phyloP scores from a whole-genome alignment of 441 rosid genomes.

The Capsella rubella region DNA sequence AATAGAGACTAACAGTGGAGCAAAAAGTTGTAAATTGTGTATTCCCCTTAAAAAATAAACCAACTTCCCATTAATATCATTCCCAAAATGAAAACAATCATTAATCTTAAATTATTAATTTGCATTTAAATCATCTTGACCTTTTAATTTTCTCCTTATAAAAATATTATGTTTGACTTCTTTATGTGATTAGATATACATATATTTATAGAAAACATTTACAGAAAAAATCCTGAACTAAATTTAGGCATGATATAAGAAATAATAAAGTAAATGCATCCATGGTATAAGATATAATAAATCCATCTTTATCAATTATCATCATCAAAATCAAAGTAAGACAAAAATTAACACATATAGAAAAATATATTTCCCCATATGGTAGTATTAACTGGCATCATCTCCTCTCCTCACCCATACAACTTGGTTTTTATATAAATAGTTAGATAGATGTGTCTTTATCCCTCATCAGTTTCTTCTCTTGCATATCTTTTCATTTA shows the following conservation, averaged over 20 bases:
- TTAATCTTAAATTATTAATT: background rate
- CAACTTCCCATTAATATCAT: constrained; percentile 18
- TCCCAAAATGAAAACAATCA: constrained; percentile 15
- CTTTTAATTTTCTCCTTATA: background rate
- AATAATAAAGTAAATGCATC: constrained; percentile 20
- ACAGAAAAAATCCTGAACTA: background rate
- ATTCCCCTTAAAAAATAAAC: background rate
- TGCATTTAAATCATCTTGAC: constrained; percentile 10
- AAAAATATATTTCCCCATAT: constrained; percentile 14
- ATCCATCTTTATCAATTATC: background rate
- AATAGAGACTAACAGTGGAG: background rate
- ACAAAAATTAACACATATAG: background rate
- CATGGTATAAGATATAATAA: constrained; percentile 2
- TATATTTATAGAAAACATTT: background rate
- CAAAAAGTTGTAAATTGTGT: constrained; percentile 1
- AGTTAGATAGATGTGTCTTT: constrained; percentile 20
- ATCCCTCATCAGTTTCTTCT: constrained; percentile 14
- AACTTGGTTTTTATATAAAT: constrained; percentile 24
- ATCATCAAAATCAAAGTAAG: constrained; percentile 18
- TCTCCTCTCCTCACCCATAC: background rate
- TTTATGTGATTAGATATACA: constrained; percentile 18
- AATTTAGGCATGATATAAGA: constrained; percentile 26
- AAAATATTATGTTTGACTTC: constrained; percentile 24
- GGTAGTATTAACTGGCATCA: background rate
- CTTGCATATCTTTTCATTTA: background rate